These are phyloP conservation scores for Athelia psychrophila DNA, from an alignment of 1,284 basidiomycete species.

Conservation along the genomic window DNA sequence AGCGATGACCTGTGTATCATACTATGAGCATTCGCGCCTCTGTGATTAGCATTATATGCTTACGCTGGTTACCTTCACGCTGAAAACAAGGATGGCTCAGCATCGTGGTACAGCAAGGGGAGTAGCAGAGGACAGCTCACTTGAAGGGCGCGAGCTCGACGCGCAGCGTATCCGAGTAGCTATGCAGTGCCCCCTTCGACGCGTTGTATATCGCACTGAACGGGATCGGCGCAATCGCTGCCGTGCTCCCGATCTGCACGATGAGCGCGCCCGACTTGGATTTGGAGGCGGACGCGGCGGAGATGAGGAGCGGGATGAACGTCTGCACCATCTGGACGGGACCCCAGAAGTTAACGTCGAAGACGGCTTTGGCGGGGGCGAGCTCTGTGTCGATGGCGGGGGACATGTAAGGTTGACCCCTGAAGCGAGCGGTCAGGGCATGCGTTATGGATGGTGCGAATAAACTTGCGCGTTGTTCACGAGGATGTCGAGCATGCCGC, in stretches of 20 bases:
- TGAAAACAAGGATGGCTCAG: conserved; percentile 5
- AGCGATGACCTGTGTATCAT: conserved; percentile 18
- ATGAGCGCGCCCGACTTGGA: conserved; percentile 14
- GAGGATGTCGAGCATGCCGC: conserved; percentile 27
- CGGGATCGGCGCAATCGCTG: conserved; percentile 22
- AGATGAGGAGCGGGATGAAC: conserved; percentile 26
- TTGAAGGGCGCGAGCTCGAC: conserved; percentile 28
- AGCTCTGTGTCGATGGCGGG: conserved; percentile 17
- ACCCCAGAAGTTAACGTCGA: conserved; percentile 20
- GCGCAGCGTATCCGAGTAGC: conserved; percentile 23
- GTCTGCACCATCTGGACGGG: conserved; percentile 24
- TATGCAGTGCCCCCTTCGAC: conserved; percentile 26
- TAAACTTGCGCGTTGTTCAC: conserved; percentile 29
- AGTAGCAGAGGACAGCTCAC: conserved; percentile 3
- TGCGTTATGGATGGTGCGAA: background rate
- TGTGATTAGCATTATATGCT: background rate
- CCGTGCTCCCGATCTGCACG: conserved; percentile 23
- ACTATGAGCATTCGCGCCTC: background rate
- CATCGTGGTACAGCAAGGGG: background rate
- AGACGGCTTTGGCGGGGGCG: conserved; percentile 13
- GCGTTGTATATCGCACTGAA: conserved; percentile 24
- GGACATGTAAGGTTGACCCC: conserved; percentile 4
- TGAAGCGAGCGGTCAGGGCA: background rate
- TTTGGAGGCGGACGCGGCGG: conserved; percentile 6
- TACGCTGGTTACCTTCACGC: conserved; percentile 29